Evolutionary conservation across 1,284 basidiomycete genomes (phyloP), one percentile per base, ranked within the genome.

Genomic region (Phaffia rhodozyma): DNA sequence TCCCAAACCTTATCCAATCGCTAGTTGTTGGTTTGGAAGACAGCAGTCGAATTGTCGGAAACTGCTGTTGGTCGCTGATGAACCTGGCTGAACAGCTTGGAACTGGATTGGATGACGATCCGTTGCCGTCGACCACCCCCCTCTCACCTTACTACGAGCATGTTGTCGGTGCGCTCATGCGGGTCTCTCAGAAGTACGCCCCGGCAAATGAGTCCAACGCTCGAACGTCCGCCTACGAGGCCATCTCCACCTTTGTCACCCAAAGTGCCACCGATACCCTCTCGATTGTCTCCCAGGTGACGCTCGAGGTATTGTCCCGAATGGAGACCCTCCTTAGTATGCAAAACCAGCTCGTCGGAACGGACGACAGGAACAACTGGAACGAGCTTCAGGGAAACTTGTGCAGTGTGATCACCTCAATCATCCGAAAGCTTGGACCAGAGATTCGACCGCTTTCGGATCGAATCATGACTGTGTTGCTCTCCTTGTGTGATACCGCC

Each of bases 291-390:
- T 87, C 90, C 71, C 87, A 86, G 71, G 89, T 91, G 23, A 81
- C 86, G 43, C 80, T 92, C 51, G 84, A 87, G 49, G 85, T 96
- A 66, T 80, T 98, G 32, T 80, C 84, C 57, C 84, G 94, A 53
- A 94, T 96, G 83, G 92, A 97, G 73, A 86, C 87, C 60, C 79
- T 98, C 29, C 77, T 97, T 55, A 78, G 77, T 61, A 84, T 97
- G 77, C 86, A 89, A 79, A 89, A 88, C 75, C 94, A 98, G 78
- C 87, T 98, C 60, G 80, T 99, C 55, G 96, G 94, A 60, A 81
- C 87, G 53, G 94, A 99, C 76, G 94, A 99, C 74, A 85, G 91
- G 69, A 94, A 94, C 77, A 98, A 97, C 79, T 97, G 94, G 91
- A 94, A 93, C 73, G 94, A 99, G 75, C 80, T 99, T 52, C 93